These are phyloP conservation scores for Sclerotinia nivalis DNA, from an alignment of 2,329 filamentous ascomycete species.

Conservation along the genomic window DNA sequence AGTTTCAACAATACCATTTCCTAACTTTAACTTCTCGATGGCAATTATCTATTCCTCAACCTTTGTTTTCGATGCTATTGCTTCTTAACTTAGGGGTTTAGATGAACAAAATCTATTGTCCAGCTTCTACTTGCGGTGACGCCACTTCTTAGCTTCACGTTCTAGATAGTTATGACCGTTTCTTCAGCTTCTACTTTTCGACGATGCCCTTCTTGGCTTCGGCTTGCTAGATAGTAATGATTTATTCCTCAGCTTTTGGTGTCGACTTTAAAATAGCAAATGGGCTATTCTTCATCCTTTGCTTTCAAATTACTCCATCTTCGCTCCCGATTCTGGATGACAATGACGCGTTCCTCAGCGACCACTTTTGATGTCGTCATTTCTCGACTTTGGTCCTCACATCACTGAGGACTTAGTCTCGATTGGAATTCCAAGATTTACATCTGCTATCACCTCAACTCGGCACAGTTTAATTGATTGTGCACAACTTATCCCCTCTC, in stretches of 20 bases:
- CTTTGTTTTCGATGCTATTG: not conserved
- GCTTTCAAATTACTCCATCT: not conserved
- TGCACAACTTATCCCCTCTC: not conserved
- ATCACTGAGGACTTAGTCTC: not conserved
- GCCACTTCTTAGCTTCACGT: not conserved
- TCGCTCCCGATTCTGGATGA: not conserved
- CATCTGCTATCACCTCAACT: too few relatives aligned
- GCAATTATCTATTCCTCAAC: not conserved
- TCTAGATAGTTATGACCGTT: not conserved
- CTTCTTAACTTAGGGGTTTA: not conserved
- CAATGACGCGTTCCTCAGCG: not conserved
- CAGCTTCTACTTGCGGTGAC: not conserved
- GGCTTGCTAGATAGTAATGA: not conserved
- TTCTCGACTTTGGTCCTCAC: not conserved
- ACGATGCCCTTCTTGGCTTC: not conserved
- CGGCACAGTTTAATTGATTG: not conserved
- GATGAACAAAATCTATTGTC: not conserved
- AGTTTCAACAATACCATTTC: not conserved
- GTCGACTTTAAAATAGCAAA: not conserved
- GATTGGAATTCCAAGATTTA: not conserved
- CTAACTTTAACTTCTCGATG: not conserved
- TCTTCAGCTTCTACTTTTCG: not conserved
- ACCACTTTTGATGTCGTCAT: not conserved
- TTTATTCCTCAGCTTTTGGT: not conserved
- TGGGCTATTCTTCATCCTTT: not conserved